Evolutionary conservation across 495 filamentous ascomycete species (phyloP).

Genomic region (Aspergillus avenaceus): DNA sequence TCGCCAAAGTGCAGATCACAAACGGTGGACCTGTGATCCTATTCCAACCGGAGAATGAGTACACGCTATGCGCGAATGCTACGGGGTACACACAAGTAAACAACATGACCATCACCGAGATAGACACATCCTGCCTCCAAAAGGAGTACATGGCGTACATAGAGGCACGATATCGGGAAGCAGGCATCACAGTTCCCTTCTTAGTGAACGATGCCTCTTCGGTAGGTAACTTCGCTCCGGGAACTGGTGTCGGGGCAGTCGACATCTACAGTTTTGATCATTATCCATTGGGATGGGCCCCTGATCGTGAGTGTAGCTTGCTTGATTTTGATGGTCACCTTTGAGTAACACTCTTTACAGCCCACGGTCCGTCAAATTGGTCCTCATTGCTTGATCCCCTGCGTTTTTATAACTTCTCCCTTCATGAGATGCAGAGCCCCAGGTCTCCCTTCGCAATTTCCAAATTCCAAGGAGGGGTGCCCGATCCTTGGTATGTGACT

Average conservation of each 20-base stretch:
- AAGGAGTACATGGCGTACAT: conserved; percentile 59
- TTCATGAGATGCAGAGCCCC: conserved; percentile 53
- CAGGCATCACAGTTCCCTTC: conserved; percentile 63
- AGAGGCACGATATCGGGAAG: conserved; percentile 53
- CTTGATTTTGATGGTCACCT: too few species aligned
- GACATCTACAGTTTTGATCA: conserved; percentile 70
- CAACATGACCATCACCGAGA: conserved; percentile 15
- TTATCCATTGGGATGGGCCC: conserved; percentile 62
- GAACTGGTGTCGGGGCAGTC: conserved; percentile 52
- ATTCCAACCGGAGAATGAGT: conserved; percentile 72
- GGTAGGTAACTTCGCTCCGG: conserved; percentile 55
- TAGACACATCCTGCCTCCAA: conserved; percentile 39
- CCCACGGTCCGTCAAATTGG: too few species aligned
- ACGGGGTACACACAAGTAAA: too few species aligned
- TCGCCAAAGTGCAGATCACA: conserved; percentile 65
- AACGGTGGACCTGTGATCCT: conserved; percentile 69
- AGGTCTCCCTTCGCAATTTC: conserved; percentile 58
- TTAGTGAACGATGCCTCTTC: conserved; percentile 62
- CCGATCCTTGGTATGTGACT: conserved; percentile 7
- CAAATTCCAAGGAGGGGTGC: conserved; percentile 33
- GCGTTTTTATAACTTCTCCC: too few species aligned
- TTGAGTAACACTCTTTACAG: too few species aligned
- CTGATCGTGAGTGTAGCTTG: too few species aligned
- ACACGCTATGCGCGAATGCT: conserved; percentile 33
- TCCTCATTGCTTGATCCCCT: too few species aligned